Evolutionary conservation across 208 protist genomes (phyloP), one percentile per base, ranked within the genome.

Genomic region (Acanthamoeba divionensis): DNA sequence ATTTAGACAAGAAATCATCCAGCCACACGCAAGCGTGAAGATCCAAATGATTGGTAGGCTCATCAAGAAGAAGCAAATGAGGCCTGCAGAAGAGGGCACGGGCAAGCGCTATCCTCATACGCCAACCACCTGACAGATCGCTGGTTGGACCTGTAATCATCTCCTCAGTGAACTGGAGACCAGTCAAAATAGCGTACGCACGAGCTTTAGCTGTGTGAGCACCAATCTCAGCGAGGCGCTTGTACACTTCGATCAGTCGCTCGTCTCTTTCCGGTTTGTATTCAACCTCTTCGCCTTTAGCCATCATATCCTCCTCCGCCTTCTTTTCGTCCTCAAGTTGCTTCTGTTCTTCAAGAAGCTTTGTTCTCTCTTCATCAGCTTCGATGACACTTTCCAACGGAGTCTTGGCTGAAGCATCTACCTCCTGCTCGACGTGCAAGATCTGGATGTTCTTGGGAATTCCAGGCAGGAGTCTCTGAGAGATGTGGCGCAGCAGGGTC

Each of bases 381-480:
- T 90, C 83, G 7, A 94, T 75, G 6, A 94, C 93, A 80, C 90
- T 90, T 0, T 93, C 71, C 31, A 90, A 33, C 8, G 73, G 55
- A 9, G 92, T 91, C 24, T 52, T 90, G 3, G 94, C 87, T 31
- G 89, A 82, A 47, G 90, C 94, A 31, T 65, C 48, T 12, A 98
- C 98, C 90, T 99, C 98, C 94, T 99, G 98, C 92, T 99, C 98
- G 47, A 99, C 97, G 91, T 99, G 98, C 12, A 99, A 93, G 66
- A 99, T 98, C 90, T 98, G 96, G 69, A 99, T 93, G 95, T 98
- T 97, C 26, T 95, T 95, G 31, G 98, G 98, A 31, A 99, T 98
- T 15, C 95, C 97, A 52, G 98, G 96, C 45, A 99, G 93, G 89
- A 98, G 97, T 13, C 90, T 29, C 13, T 67, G 52, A 8, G 97